Base-by-base conservation (phyloP, 441 rosid species). In the Omphalea diandra region DNA sequence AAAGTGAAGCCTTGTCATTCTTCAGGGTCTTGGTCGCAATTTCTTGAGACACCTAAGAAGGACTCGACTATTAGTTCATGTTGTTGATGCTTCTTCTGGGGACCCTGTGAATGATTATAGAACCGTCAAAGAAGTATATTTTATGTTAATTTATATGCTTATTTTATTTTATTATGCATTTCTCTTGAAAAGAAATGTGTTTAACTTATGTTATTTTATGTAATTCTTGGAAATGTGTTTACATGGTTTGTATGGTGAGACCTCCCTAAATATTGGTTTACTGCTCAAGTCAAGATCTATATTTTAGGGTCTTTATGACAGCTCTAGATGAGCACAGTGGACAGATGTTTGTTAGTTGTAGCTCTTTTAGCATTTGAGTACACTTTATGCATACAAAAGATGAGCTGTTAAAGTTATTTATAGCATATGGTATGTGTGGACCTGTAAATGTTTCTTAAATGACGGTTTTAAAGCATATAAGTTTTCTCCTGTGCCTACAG, bases 11-110 rank as follows among this genome's bases (percentile, higher is more conserved):
- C 40, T 75, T 57, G 40, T 55, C 44, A 44, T 76, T 24, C 32
- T 54, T 65, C 65, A 87, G 96, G 96, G 93, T 71, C 91, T 90
- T 53, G 96, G 96, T 64, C 87, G 91, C 69, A 87, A 87, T 74
- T 90, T 90, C 80, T 80, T 90, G 82, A 85, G 89, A 79, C 96
- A 90, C 68, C 85, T 87, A 58, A 81, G 93, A 75, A 86, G 91
- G 81, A 86, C 96, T 46, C 82, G 83, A 65, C 75, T 90, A 61
- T 72, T 90, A 77, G 86, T 87, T 67, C 90, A 86, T 81, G 91
- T 87, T 72, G 82, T 87, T 71, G 93, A 90, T 83, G 91, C 93
- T 61, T 83, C 93, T 46, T 83, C 86, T 61, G 86, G 82, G 80
- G 79, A 87, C 66, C 91, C 96, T 32, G 82, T 90, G 80, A 75